phyloP scores from a whole-genome alignment of 2,329 filamentous ascomycete species.

The Verticillium alfalfae region DNA sequence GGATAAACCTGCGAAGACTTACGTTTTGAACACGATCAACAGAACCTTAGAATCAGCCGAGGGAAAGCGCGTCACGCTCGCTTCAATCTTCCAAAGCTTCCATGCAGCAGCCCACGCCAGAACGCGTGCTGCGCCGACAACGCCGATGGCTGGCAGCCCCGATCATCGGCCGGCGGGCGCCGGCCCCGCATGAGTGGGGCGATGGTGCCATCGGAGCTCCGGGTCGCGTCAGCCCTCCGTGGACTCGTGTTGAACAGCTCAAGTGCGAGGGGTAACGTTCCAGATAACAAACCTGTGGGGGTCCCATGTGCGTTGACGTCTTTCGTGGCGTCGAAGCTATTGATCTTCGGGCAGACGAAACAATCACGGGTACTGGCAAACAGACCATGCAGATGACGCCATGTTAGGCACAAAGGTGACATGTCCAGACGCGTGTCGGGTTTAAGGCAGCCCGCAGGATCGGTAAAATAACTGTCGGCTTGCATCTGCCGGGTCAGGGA shows the following conservation, averaged over 20 bases:
- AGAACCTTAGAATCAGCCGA: not conserved
- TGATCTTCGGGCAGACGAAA: not conserved
- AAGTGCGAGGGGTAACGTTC: not conserved
- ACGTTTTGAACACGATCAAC: not conserved
- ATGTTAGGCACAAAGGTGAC: conserved; percentile 12
- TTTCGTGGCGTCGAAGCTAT: not conserved
- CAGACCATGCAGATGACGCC: conserved; percentile 5
- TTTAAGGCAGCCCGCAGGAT: not conserved
- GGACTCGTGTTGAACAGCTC: not conserved
- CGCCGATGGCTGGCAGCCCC: not conserved
- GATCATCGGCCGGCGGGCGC: conserved; percentile 1
- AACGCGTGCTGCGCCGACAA: not conserved
- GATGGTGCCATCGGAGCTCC: conserved; percentile 1
- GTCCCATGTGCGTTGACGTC: not conserved
- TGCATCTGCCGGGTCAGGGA: not conserved
- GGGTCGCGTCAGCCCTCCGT: not conserved
- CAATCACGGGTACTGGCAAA: not conserved
- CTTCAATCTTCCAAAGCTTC: not conserved
- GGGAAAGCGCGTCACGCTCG: not conserved
- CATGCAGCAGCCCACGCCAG: not conserved
- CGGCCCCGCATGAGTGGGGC: not conserved
- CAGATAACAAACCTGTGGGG: not conserved
- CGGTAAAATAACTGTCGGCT: not conserved
- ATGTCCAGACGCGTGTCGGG: not conserved
- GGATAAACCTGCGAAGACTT: not conserved